These are phyloP conservation scores for Boechera retrofracta DNA, from an alignment of 345 rosid genomes.

Conservation along the genomic window DNA sequence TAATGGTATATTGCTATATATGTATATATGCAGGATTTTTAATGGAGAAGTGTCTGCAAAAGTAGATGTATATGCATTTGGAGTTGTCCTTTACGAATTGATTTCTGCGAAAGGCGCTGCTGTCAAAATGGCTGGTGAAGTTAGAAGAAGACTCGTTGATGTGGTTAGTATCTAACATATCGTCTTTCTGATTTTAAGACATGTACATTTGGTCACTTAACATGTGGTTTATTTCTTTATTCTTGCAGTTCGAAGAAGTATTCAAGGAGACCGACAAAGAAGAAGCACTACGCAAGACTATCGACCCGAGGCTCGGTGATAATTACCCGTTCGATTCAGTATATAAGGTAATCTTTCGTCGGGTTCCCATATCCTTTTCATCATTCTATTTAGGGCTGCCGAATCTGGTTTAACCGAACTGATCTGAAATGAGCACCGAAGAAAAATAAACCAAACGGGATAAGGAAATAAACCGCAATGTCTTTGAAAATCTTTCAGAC, in stretches of 20 bases:
- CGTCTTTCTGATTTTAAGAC: neutral
- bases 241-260: constrained; percentile 72
- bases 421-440: no score
- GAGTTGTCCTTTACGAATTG: constrained; percentile 94
- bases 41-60: constrained; percentile 92
- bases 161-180: constrained; percentile 58
- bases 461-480: no score
- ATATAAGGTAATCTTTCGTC: constrained; percentile 57
- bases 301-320: constrained; percentile 81
- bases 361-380: no score
- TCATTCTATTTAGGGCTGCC: no score
- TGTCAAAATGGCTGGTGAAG: constrained; percentile 62
- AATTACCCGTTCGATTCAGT: constrained; percentile 74
- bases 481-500: no score
- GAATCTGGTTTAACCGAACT: no score
- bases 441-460: no score
- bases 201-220: neutral
- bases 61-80: constrained; percentile 92
- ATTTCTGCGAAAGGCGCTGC: constrained; percentile 91
- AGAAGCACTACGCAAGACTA: constrained; percentile 62
- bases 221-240: neutral
- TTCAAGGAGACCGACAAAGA: constrained; percentile 62
- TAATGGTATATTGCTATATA: neutral
- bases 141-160: constrained; percentile 77
- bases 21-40: constrained; percentile 66